Evolutionary conservation across 352 stramenopile species (phyloP).

Genomic region (Elongisporangium senticosum): DNA sequence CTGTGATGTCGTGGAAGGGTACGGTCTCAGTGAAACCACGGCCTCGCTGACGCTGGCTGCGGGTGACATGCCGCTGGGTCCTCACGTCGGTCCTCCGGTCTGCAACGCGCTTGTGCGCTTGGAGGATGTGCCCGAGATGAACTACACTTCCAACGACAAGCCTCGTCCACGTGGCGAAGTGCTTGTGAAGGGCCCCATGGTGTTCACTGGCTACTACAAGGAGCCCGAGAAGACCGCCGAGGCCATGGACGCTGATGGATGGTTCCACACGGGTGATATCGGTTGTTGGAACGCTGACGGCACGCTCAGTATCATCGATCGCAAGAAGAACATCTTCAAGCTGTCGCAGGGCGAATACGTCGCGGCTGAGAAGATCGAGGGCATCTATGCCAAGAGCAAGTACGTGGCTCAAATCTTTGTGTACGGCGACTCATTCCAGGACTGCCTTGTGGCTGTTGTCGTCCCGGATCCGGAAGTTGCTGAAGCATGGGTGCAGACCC

Average conservation of each 20-base stretch:
- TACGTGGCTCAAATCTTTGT: slow-evolving; percentile 93
- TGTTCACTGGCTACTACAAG: slow-evolving; percentile 93
- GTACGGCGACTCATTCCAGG: slow-evolving; percentile 92
- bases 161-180: slow-evolving; percentile 58
- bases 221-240: slow-evolving; percentile 86
- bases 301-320: slow-evolving; percentile 82
- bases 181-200: slow-evolving; percentile 71
- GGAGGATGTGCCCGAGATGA: slow-evolving; percentile 93
- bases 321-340: slow-evolving; percentile 92
- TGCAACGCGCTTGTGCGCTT: slow-evolving; percentile 85
- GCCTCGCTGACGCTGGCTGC: slow-evolving; percentile 22
- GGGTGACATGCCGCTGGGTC: slow-evolving; percentile 26
- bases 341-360: slow-evolving; percentile 93
- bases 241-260: slow-evolving; percentile 87
- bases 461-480: slow-evolving; percentile 88
- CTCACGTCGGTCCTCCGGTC: slow-evolving; percentile 88
- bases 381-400: slow-evolving; percentile 82
- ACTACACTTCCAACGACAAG: slow-evolving; percentile 70
- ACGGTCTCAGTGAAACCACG: slow-evolving; percentile 90
- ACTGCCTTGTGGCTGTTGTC: slow-evolving; percentile 88
- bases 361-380: slow-evolving; percentile 94
- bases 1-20: slow-evolving; percentile 90
- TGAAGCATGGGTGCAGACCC: slow-evolving; percentile 36
- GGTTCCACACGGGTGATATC: slow-evolving; percentile 96
- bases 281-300: slow-evolving; percentile 89